These are phyloP conservation scores for Cryptococcus deneoformans DNA, from an alignment of 1,284 basidiomycete genomes.

Conservation along the genomic window DNA sequence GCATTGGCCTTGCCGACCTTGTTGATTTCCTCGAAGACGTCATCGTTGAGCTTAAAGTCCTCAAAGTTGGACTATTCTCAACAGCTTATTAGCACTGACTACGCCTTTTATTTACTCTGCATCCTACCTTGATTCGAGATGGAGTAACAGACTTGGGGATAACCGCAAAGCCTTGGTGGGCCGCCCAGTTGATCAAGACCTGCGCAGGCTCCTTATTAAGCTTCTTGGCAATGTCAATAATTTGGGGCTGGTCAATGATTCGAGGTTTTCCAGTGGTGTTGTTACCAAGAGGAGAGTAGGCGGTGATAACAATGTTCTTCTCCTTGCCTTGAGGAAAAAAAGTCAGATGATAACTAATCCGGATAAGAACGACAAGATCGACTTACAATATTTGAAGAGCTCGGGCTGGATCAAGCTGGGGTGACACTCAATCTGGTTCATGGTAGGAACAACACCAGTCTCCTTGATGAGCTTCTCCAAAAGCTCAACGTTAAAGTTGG, in stretches of 20 bases:
- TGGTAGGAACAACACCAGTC: conserved; percentile 72
- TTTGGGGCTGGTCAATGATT: conserved; percentile 49
- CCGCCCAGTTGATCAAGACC: conserved; percentile 69
- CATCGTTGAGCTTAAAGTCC: conserved; percentile 61
- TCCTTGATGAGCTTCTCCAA: conserved; percentile 68
- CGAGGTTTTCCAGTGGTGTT: conserved; percentile 52
- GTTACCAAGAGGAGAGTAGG: conserved; percentile 82
- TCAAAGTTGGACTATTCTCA: conserved; percentile 63
- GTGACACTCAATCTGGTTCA: conserved; percentile 83
- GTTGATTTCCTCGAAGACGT: conserved; percentile 61
- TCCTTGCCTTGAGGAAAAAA: conserved; percentile 55
- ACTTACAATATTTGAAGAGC: conserved; percentile 34
- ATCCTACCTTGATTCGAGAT: conserved; percentile 44
- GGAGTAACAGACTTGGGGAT: conserved; percentile 67
- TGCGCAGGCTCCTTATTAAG: conserved; percentile 63
- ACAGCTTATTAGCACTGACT: conserved; percentile 6
- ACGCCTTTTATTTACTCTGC: conserved; percentile 14
- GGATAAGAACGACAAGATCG: not conserved
- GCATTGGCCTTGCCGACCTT: conserved; percentile 58
- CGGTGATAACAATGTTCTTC: conserved; percentile 74
- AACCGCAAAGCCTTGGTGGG: conserved; percentile 61
- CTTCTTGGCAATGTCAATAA: conserved; percentile 58
- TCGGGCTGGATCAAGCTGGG: conserved; percentile 54
- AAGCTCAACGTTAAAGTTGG: conserved; percentile 70
- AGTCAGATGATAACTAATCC: not conserved